Evolutionary conservation across 257 asterid genomes (phyloP), one percentile per base, ranked within the genome.

Genomic region (Jasminum sambac): DNA sequence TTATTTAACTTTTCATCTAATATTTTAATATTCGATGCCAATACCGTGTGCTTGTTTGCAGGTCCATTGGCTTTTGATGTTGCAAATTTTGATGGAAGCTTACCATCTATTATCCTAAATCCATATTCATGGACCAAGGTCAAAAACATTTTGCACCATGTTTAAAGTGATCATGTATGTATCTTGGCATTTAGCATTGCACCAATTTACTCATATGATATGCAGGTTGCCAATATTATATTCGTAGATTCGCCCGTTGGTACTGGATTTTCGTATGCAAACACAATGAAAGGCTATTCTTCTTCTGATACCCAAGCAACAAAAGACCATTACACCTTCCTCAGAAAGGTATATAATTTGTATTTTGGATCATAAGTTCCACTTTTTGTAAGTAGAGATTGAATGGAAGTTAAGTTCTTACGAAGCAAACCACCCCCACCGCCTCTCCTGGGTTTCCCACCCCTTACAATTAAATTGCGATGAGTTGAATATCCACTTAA

Each of bases 231-330:
- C 7, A 85, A 10, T 70, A 77, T 83, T 72, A 85, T 85, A 59
- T 83, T 83, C 60, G n/a, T 85, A 16, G 90, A 85, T 37, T 66
- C 72, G 5, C 90, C 90, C n/a, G n/a, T n/a, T 0, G 90, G 90
- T 55, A 72, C 88, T 17, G 88, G 84, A 78, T 83, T 84, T 73
- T 84, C 89, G 1, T 84, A 84, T 57, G 41, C 85, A 10, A 65
- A 50, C 43, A 82, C 74, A 5, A 3, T 80, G 2, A 16, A 75
- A 59, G 73, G 55, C 43, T 79, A 77, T 58, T 0, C 12, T 25
- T 4, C 81, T 21, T 57, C 73, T 1, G 89, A 80, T 63, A 68
- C 84, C 40, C 76, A 60, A 73, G 10, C 74, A 19, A 23, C 79
- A 1, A 11, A 12, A 40, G 38, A 76, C 23, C 70, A 41, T 11